A percentile compares a stretch with the other conserved stretches of the same genome.
Conservation (phyloP, 2,329 filamentous ascomycete genomes). For the Pestalotiopsis sp. region DNA sequence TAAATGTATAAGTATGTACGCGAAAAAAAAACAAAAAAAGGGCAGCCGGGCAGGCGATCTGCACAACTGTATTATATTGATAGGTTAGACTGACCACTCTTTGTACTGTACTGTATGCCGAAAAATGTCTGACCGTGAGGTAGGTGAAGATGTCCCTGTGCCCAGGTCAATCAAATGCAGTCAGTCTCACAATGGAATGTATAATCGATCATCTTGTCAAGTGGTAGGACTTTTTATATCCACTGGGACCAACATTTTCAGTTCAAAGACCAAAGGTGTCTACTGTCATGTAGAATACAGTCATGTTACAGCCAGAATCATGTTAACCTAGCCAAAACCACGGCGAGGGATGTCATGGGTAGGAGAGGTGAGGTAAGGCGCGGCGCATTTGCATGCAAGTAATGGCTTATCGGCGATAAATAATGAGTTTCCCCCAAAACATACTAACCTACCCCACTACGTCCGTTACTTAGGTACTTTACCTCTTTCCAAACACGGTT, state of each 20-base stretch:
- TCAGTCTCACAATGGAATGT: too few relatives aligned
- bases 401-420: constrained; percentile 19
- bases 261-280: too few relatives aligned
- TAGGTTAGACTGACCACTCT: neutral
- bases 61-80: neutral
- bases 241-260: too few relatives aligned
- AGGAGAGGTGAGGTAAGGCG: neutral
- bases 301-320: too few relatives aligned
- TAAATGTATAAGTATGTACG: neutral
- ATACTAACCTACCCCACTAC: neutral
- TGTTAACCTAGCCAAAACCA: neutral
- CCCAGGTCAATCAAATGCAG: too few relatives aligned
- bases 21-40: neutral
- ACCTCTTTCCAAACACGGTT: neutral
- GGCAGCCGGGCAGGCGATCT: neutral
- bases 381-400: neutral
- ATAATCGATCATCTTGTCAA: too few relatives aligned
- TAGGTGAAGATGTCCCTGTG: too few relatives aligned
- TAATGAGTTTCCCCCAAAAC: neutral
- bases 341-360: neutral
- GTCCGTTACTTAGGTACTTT: neutral
- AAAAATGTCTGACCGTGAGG: too few relatives aligned
- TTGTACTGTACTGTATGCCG: too few relatives aligned
- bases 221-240: too few relatives aligned
- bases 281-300: too few relatives aligned